Evolutionary conservation across 495 filamentous ascomycete genomes (phyloP).

Genomic region (Tuber microsphaerosporum): DNA sequence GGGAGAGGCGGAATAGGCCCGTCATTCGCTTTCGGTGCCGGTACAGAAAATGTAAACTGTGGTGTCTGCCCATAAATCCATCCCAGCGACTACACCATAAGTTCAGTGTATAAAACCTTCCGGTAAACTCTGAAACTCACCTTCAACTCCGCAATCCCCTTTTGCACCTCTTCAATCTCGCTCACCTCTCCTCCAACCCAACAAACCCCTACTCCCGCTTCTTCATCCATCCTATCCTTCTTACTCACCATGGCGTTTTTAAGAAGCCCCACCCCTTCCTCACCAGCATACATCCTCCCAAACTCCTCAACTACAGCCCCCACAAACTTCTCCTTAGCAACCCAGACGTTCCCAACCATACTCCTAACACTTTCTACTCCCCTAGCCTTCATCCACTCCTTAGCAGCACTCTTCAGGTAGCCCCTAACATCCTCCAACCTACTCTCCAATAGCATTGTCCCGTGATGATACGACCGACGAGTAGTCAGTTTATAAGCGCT

Average conservation of each 20-base stretch:
- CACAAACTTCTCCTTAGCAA: constrained; percentile 49
- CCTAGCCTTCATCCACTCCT: constrained; percentile 64
- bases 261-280: constrained; percentile 7
- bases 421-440: constrained; percentile 59
- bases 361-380: constrained; percentile 93
- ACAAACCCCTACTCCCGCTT: constrained; percentile 27
- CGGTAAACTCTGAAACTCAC: constrained; percentile 38
- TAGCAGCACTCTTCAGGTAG: constrained; percentile 66
- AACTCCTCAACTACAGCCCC: constrained; percentile 51
- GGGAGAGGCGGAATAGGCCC: constrained; percentile 22
- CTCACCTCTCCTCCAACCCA: constrained; percentile 37
- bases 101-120: constrained; percentile 16
- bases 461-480: constrained; percentile 75
- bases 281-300: constrained; percentile 49
- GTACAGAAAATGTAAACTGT: constrained; percentile 66
- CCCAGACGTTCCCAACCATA: constrained; percentile 65
- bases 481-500: constrained; percentile 88
- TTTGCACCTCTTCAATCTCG: constrained; percentile 45
- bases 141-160: constrained; percentile 58
- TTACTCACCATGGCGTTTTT: constrained; percentile 8
- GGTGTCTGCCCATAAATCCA: constrained; percentile 84
- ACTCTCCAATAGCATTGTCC: constrained; percentile 70
- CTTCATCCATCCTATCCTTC: background rate
- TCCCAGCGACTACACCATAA: constrained; percentile 52
- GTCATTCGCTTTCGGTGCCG: constrained; percentile 35